A percentile compares a stretch with the other conserved stretches of the same genome.
These are phyloP conservation scores for Clausena lansium DNA, from an alignment of 345 rosid species.

Conservation along the genomic window DNA sequence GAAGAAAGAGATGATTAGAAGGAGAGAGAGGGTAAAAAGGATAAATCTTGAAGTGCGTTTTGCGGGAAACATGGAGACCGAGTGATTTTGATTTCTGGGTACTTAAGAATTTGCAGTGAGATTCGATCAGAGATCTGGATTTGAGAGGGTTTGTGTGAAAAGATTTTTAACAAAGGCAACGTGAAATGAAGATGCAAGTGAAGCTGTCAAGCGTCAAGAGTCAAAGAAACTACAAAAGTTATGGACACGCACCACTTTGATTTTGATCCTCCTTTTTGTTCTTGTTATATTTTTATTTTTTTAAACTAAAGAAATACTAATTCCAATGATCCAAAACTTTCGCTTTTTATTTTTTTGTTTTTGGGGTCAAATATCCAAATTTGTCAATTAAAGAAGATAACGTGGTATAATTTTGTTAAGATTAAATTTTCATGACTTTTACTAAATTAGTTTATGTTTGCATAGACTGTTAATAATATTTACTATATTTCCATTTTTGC, in stretches of 20 bases:
- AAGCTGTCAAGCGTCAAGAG: background rate
- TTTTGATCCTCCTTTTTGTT: background rate
- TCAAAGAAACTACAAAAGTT: background rate
- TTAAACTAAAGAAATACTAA: background rate
- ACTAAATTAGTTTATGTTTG: background rate
- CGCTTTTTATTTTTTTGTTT: background rate
- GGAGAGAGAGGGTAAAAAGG: constrained; percentile 34
- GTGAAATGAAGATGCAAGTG: background rate
- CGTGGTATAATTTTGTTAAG: background rate
- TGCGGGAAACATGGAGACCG: constrained; percentile 23
- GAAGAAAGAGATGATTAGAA: constrained; percentile 36
- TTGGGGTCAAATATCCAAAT: background rate
- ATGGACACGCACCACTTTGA: background rate
- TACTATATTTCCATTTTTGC: too few relatives aligned
- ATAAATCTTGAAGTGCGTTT: constrained; percentile 49
- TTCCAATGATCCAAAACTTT: background rate
- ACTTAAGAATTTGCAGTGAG: constrained; percentile 10
- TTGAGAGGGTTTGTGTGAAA: background rate
- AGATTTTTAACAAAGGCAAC: background rate
- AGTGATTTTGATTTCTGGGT: background rate
- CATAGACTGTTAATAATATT: background rate
- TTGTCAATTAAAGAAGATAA: background rate
- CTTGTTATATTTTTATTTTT: background rate
- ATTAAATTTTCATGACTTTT: background rate
- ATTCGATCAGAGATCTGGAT: constrained; percentile 1